A percentile compares a stretch with the other conserved stretches of the same genome.
These are phyloP conservation scores for Nothophytophthora sp. DNA, from an alignment of 352 stramenopile genomes.

Conservation along the genomic window DNA sequence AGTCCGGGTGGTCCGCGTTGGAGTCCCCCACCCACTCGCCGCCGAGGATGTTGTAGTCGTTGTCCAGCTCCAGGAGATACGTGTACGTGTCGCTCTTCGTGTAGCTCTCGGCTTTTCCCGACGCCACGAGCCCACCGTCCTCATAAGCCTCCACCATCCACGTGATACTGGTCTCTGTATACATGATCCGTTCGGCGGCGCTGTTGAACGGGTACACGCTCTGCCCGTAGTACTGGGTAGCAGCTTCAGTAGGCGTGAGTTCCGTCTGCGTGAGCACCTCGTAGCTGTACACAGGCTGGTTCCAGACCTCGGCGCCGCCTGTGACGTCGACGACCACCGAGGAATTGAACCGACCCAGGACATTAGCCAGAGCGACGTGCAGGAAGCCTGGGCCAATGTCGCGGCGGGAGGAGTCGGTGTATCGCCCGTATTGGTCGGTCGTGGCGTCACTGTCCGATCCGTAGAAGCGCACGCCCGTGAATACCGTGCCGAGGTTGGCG, in stretches of 20 bases:
- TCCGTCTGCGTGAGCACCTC: slow-evolving; percentile 30
- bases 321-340: slow-evolving; percentile 47
- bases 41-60: slow-evolving; percentile 30
- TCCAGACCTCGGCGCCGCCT: slow-evolving; percentile 41
- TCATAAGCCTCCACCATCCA: slow-evolving; percentile 46
- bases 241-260: slow-evolving; percentile 31
- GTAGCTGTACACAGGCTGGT: slow-evolving; percentile 52
- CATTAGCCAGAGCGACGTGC: slow-evolving; percentile 43
- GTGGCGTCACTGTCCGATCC: slow-evolving; percentile 15
- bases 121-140: slow-evolving; percentile 29
- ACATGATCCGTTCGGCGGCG: slow-evolving; percentile 39
- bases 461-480: slow-evolving; percentile 41
- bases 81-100: slow-evolving; percentile 27
- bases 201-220: slow-evolving; percentile 50
- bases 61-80: slow-evolving; percentile 42
- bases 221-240: slow-evolving; percentile 34
- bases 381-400: slow-evolving; percentile 52
- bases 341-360: slow-evolving; percentile 37
- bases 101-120: slow-evolving; percentile 23
- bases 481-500: slow-evolving; percentile 24
- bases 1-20: slow-evolving; percentile 31
- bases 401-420: slow-evolving; percentile 31
- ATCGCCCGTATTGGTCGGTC: slow-evolving; percentile 42
- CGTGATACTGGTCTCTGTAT: slow-evolving; percentile 37
- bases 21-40: slow-evolving; percentile 43